These are phyloP conservation scores for Amesomyces nigricolor DNA, from an alignment of 2,329 filamentous ascomycete genomes.

Conservation along the genomic window DNA sequence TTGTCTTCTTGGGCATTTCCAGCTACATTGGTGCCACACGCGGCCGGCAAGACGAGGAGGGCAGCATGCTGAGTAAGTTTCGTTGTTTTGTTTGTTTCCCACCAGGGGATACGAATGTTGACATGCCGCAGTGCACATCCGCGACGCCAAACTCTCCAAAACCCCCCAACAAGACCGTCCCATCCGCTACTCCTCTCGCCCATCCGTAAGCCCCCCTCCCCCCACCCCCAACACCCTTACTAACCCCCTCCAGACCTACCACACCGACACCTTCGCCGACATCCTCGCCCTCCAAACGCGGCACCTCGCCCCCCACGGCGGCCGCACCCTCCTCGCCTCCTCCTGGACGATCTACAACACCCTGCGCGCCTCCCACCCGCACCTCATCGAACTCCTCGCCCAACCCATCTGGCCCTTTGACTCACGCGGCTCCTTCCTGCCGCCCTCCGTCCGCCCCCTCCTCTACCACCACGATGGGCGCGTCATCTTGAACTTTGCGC, in stretches of 20 bases:
- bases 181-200: constrained; percentile 21
- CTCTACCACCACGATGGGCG: constrained; percentile 47
- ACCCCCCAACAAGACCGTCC: constrained; percentile 22
- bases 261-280: constrained; percentile 64
- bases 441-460: constrained; percentile 45
- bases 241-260: constrained; percentile 51
- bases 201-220: constrained; percentile 16
- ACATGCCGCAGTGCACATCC: constrained; percentile 54
- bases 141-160: constrained; percentile 51
- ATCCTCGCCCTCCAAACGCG: constrained; percentile 61
- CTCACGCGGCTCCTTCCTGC: constrained; percentile 43
- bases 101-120: no score
- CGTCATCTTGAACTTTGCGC: constrained; percentile 54
- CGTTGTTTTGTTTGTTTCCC: no score
- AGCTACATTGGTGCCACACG: constrained; percentile 56
- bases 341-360: constrained; percentile 63
- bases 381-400: constrained; percentile 58
- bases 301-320: constrained; percentile 52
- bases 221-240: background rate
- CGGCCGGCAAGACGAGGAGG: constrained; percentile 55
- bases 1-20: constrained; percentile 60
- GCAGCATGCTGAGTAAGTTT: constrained; percentile 63
- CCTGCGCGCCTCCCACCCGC: constrained; percentile 54
- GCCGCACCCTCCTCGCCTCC: constrained; percentile 59
- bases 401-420: constrained; percentile 61